Evolutionary conservation across 2,329 filamentous ascomycete genomes (phyloP).

Genomic region (Fusarium beomiforme): DNA sequence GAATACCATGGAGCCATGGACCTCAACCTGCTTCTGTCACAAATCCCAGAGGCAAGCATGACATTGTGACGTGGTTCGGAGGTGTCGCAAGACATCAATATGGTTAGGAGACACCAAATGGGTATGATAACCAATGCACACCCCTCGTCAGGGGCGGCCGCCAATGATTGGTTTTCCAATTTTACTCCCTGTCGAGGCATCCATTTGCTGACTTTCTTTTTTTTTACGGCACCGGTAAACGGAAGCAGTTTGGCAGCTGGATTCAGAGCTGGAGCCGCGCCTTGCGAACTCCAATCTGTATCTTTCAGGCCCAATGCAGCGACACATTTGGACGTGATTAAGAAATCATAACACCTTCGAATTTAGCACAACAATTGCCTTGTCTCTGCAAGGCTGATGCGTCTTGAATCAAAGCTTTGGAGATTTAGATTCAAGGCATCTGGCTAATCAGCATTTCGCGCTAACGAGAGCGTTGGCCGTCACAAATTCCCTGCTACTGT

Average conservation of each 20-base stretch:
- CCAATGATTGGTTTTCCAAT: constrained; percentile 32
- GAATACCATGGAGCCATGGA: background rate
- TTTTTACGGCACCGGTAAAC: constrained; percentile 3
- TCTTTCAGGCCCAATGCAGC: background rate
- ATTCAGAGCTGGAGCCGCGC: constrained; percentile 16
- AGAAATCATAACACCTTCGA: background rate
- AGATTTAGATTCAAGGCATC: constrained; percentile 7
- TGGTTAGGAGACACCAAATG: constrained; percentile 18
- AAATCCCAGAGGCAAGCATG: background rate
- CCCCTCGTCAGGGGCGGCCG: constrained; percentile 23
- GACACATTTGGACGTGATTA: background rate
- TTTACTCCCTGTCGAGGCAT: constrained; percentile 28
- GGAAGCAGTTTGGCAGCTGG: constrained; percentile 2
- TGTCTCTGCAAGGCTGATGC: constrained; percentile 13
- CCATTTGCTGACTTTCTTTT: constrained; percentile 34
- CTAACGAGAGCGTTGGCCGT: constrained; percentile 11
- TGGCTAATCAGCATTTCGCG: constrained; percentile 15
- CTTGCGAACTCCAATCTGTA: background rate
- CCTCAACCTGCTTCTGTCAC: background rate
- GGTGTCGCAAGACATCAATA: constrained; percentile 22
- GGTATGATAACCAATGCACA: constrained; percentile 22
- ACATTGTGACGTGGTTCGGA: background rate
- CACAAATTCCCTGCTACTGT: background rate
- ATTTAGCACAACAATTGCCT: background rate
- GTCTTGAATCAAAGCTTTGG: constrained; percentile 3